Percentiles rank a stretch among this genome's conserved stretches.
Conservation (phyloP, 208 protist species). For the Trypanosoma cruzi region DNA sequence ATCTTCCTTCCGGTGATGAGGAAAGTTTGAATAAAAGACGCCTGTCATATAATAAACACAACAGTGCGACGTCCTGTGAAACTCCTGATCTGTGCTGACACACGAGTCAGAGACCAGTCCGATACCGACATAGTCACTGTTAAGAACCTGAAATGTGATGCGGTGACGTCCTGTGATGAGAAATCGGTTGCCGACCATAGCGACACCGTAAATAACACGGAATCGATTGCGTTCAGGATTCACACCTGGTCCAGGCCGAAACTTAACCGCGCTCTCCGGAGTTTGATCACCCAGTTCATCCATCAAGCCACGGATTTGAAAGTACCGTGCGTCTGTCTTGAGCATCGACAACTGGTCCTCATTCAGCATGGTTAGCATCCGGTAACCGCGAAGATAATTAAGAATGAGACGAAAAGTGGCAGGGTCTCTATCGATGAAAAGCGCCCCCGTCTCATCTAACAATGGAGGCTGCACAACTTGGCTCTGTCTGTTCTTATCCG, state of each 20-base stretch:
- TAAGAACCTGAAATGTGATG: constrained; percentile 82
- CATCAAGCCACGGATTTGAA: constrained; percentile 53
- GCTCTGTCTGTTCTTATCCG: neutral
- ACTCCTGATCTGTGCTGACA: constrained; percentile 79
- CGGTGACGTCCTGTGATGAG: constrained; percentile 79
- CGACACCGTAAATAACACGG: constrained; percentile 82
- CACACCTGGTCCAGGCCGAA: constrained; percentile 71
- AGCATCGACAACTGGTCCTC: constrained; percentile 70
- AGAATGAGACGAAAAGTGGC: constrained; percentile 77
- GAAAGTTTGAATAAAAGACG: constrained; percentile 92
- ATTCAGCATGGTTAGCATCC: constrained; percentile 59
- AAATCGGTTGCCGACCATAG: constrained; percentile 70
- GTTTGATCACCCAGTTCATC: constrained; percentile 46
- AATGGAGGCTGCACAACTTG: constrained; percentile 30
- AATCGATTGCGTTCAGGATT: constrained; percentile 75
- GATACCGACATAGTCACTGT: constrained; percentile 88
- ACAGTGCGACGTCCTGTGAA: constrained; percentile 86
- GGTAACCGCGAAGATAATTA: constrained; percentile 85
- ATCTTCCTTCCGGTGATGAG: constrained; percentile 90
- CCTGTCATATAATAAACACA: constrained; percentile 94
- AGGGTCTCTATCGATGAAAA: constrained; percentile 91
- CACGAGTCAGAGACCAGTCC: constrained; percentile 87
- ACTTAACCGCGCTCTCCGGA: constrained; percentile 31
- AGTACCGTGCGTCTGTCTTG: constrained; percentile 80
- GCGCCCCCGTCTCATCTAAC: constrained; percentile 47